These are phyloP conservation scores for Halophytophthora batemanensis DNA, from an alignment of 352 stramenopile genomes.

Conservation along the genomic window DNA sequence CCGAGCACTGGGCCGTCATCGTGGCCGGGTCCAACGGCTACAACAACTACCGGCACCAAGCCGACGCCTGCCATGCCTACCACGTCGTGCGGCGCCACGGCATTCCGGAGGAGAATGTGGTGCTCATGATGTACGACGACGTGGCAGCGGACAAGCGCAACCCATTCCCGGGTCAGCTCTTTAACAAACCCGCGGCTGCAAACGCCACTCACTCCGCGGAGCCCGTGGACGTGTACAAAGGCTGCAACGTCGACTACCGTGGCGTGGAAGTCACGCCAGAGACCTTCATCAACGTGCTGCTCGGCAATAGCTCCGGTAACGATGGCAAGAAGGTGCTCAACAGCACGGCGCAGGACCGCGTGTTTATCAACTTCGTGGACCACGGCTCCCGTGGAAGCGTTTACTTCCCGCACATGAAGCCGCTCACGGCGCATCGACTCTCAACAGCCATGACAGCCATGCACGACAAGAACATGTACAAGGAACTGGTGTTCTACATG, in stretches of 20 bases:
- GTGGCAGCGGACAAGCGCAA: conserved; percentile 78
- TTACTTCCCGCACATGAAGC: conserved; percentile 73
- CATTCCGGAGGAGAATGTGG: conserved; percentile 84
- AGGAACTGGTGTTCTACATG: conserved; percentile 90
- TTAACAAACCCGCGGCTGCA: conserved; percentile 70
- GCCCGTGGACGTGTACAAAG: conserved; percentile 85
- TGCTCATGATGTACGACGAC: conserved; percentile 94
- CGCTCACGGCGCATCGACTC: conserved; percentile 68
- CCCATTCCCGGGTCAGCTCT: conserved; percentile 86
- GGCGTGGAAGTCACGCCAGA: conserved; percentile 81
- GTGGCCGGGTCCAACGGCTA: conserved; percentile 87
- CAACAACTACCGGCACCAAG: conserved; percentile 91
- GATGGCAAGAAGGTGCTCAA: conserved; percentile 80
- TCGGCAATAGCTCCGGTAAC: conserved; percentile 58
- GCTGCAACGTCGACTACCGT: conserved; percentile 74
- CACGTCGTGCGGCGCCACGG: conserved; percentile 86
- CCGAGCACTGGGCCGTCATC: conserved; percentile 90
- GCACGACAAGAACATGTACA: conserved; percentile 84
- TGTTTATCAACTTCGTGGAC: conserved; percentile 93
- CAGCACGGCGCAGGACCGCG: conserved; percentile 80
- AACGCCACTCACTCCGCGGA: conserved; percentile 27
- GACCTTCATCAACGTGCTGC: conserved; percentile 86
- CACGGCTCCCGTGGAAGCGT: conserved; percentile 86
- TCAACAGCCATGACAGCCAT: conserved; percentile 73
- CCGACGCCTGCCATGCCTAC: conserved; percentile 89